Evolutionary conservation across 257 asterid genomes (phyloP).

Genomic region (Ocimum tenuiflorum): DNA sequence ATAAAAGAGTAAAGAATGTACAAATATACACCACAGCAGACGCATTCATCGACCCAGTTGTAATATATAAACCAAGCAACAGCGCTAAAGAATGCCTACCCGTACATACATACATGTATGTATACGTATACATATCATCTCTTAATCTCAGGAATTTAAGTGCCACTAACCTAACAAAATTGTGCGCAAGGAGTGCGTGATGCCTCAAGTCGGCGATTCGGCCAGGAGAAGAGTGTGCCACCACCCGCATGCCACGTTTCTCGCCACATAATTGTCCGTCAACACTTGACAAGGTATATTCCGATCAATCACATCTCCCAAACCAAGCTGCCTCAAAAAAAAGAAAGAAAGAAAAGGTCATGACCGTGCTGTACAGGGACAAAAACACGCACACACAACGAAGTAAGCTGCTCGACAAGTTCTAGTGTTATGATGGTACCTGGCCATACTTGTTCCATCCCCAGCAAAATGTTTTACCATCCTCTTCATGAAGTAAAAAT

Average conservation of each 20-base stretch:
- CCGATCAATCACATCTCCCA: conserved; percentile 86
- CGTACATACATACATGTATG: not conserved
- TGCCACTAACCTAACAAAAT: conserved; percentile 65
- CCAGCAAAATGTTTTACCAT: conserved; percentile 85
- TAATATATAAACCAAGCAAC: conserved; percentile 15
- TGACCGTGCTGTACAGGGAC: no score
- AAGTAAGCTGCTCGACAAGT: not conserved
- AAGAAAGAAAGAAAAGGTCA: not conserved
- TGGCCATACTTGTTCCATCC: conserved; percentile 99
- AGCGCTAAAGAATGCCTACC: conserved; percentile 20
- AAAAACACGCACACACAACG: no score
- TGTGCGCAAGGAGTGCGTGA: conserved; percentile 17
- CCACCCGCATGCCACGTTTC: conserved; percentile 92
- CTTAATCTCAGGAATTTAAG: conserved; percentile 7
- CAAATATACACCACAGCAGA: conserved; percentile 16
- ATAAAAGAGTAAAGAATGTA: conserved; percentile 18
- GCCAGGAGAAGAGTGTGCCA: conserved; percentile 95
- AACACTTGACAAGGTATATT: conserved; percentile 60
- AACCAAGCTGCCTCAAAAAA: conserved; percentile 58
- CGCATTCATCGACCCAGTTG: conserved; percentile 17
- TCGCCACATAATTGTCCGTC: conserved; percentile 45
- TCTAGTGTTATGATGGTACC: conserved; percentile 38
- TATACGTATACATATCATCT: conserved; percentile 18
- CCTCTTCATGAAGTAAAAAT: conserved; percentile 37
- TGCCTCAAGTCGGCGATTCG: conserved; percentile 47